Base-by-base conservation (phyloP, 1,284 basidiomycete genomes). In the Tilletia walkeri region DNA sequence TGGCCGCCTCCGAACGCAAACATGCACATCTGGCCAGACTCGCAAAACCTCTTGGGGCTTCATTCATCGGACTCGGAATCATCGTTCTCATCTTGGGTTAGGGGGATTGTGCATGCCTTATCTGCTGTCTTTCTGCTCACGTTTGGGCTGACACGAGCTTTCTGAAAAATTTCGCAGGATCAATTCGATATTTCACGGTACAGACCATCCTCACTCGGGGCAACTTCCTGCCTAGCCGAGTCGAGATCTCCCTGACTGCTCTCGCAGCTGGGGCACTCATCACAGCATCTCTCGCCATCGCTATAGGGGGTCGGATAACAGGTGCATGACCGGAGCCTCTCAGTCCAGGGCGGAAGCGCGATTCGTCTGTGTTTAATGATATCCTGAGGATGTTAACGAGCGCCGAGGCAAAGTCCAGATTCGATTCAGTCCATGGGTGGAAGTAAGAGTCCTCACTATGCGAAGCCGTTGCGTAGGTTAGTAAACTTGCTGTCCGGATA, bases 401-500 rank as follows among this genome's bases (percentile, higher is more conserved):
- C 7, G 54, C 34, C 18, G 54, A 30, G 54, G 34, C 5, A 56
- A n/a, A 14, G 54, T 30, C 54, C 20, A 34, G 10, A 14, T 24
- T 4, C 10, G n/a, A 30, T 30, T 30, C 24, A 30, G 24, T 30
- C 24, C 24, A 30, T 30, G 24, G 24, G 24, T 30, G 24, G 24
- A 30, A 56, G 12, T 9, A 1, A 9, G 30, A 66, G 30, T 66
- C 39, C 38, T 63, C 12, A 38, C 18, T 16, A 69, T 4, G 9
- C 34, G 18, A 67, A 54, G 16, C 80, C 74, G 48, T 77, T 71
- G 48, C 81, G 74, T 50, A 86, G 70, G 70, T 86, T 86, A 34
- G 82, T 83, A 75, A 80, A 86, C 74, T 83, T 84, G 69, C 81
- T 84, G 88, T 88, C 70, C 3, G 79, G 78, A 70, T 82, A 86